A percentile compares a stretch with the other conserved stretches of the same genome.
phyloP scores from a whole-genome alignment of 441 rosid species.

The Francoa sonchifolia region DNA sequence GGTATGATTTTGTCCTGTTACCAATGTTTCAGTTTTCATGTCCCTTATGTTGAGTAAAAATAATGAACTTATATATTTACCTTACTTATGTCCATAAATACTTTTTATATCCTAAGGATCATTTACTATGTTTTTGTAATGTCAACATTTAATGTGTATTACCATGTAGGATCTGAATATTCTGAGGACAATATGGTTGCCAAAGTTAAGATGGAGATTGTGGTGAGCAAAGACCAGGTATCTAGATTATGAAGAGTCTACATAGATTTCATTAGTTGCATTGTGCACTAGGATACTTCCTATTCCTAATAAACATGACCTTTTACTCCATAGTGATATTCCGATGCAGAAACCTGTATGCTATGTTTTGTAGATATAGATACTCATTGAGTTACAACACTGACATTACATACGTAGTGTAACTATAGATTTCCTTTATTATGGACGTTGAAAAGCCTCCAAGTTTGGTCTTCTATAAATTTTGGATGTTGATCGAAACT shows the following conservation, averaged over 20 bases:
- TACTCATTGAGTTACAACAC: too few species aligned
- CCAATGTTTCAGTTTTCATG: neutral
- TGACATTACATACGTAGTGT: too few species aligned
- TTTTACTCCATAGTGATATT: too few species aligned
- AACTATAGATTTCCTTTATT: too few species aligned
- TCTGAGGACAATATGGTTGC: conserved; percentile 82
- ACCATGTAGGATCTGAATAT: conserved; percentile 66
- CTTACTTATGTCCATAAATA: neutral
- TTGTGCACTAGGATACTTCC: neutral
- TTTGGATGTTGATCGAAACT: too few species aligned
- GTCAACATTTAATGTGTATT: conserved; percentile 1
- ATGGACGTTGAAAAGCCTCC: too few species aligned
- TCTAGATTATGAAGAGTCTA: conserved; percentile 1
- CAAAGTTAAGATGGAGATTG: conserved; percentile 81
- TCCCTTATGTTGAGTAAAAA: neutral
- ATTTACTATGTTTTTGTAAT: neutral
- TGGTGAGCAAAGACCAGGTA: conserved; percentile 79
- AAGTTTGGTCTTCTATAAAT: too few species aligned
- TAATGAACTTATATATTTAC: neutral
- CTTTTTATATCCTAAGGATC: neutral
- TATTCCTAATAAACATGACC: too few species aligned
- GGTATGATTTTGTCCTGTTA: conserved; percentile 32
- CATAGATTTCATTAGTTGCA: conserved; percentile 1
- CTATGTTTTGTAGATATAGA: too few species aligned
- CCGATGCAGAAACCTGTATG: too few species aligned